These are phyloP conservation scores for Cyathus striatus DNA, from an alignment of 768 basidiomycete genomes.

Conservation along the genomic window DNA sequence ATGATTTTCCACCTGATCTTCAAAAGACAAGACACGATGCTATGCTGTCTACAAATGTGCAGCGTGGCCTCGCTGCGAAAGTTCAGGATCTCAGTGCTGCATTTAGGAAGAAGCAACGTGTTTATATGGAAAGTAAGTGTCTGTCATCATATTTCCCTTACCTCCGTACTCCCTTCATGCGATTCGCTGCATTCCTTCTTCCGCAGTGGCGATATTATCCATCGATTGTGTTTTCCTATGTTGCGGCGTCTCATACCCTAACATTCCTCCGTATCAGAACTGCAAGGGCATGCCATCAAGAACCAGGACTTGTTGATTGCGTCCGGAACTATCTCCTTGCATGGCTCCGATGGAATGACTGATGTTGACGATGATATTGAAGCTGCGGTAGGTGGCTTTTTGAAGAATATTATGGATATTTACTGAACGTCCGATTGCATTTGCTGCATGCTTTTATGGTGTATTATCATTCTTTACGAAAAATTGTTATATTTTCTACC, in stretches of 20 bases:
- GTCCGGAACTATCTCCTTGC: slow-evolving; percentile 78
- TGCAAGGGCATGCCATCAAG: slow-evolving; percentile 97
- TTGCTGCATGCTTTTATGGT: slow-evolving; percentile 7
- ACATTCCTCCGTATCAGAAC: slow-evolving; percentile 41
- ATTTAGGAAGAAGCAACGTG: slow-evolving; percentile 96
- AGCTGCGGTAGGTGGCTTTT: slow-evolving; percentile 61
- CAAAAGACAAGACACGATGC: slow-evolving; percentile 36
- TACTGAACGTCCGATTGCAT: no score
- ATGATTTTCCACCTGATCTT: slow-evolving; percentile 60
- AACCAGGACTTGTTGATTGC: slow-evolving; percentile 92
- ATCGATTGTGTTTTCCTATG: slow-evolving; percentile 10
- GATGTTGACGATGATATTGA: slow-evolving; percentile 89
- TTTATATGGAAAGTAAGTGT: slow-evolving; percentile 93
- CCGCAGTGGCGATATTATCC: slow-evolving; percentile 9
- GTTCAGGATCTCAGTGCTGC: slow-evolving; percentile 88
- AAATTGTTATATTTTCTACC: neutral
- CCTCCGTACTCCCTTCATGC: slow-evolving; percentile 8
- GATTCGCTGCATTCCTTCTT: slow-evolving; percentile 14
- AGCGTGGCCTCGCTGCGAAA: slow-evolving; percentile 92
- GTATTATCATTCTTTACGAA: no score
- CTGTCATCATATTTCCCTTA: slow-evolving; percentile 14
- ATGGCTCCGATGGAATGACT: slow-evolving; percentile 75
- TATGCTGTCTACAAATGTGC: slow-evolving; percentile 86
- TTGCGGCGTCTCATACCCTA: slow-evolving; percentile 3
- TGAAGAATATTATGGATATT: no score